Evolutionary conservation across 495 filamentous ascomycete species (phyloP).

Genomic region (Rhizodiscina lignyota): DNA sequence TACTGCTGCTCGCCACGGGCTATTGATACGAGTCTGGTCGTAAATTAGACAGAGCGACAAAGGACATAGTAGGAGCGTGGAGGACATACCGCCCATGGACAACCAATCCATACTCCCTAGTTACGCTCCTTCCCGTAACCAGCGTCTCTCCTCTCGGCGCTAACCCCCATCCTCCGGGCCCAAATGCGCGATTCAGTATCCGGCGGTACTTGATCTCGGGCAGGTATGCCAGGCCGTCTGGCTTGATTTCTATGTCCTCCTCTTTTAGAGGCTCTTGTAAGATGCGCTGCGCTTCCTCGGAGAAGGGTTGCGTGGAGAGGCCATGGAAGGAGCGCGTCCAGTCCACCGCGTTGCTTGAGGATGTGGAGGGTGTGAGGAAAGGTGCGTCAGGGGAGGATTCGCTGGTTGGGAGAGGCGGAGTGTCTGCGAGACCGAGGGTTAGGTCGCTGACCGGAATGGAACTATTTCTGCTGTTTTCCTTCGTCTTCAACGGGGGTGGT

Average conservation of each 20-base stretch:
- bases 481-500: no score
- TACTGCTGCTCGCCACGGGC: slow-evolving; percentile 92
- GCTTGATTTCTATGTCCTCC: slow-evolving; percentile 87
- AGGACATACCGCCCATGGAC: slow-evolving; percentile 73
- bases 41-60: background rate
- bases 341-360: slow-evolving; percentile 44
- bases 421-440: background rate
- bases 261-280: slow-evolving; percentile 48
- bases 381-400: slow-evolving; percentile 31
- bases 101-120: slow-evolving; percentile 86
- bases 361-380: slow-evolving; percentile 27
- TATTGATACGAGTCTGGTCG: slow-evolving; percentile 63
- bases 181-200: slow-evolving; percentile 82
- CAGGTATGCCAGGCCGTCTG: slow-evolving; percentile 88
- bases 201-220: slow-evolving; percentile 97
- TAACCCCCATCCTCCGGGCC: slow-evolving; percentile 88
- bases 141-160: slow-evolving; percentile 82
- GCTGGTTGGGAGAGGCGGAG: background rate
- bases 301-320: slow-evolving; percentile 57
- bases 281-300: slow-evolving; percentile 53
- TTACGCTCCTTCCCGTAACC: slow-evolving; percentile 74
- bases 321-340: slow-evolving; percentile 92
- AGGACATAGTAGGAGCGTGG: background rate
- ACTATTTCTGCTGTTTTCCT: no score
- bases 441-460: background rate